Evolutionary conservation across 1,139 yeast genomes (phyloP).

Genomic region (Candida anutae): DNA sequence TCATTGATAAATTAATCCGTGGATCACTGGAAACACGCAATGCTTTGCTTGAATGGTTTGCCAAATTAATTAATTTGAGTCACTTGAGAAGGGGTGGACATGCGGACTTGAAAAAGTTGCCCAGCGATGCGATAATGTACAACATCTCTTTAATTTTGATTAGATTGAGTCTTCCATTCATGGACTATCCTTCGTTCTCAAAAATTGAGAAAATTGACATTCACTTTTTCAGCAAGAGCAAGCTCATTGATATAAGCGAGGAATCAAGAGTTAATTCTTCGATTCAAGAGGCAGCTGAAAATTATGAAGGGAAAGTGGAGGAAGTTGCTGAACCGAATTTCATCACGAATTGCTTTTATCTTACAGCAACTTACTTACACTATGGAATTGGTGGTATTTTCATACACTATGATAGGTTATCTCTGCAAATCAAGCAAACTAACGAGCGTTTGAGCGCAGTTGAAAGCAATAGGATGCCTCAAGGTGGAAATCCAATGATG

Average conservation of each 20-base stretch:
- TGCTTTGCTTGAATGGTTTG: slow-evolving; percentile 60
- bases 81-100: slow-evolving; percentile 87
- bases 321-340: slow-evolving; percentile 50
- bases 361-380: slow-evolving; percentile 72
- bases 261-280: slow-evolving; percentile 84
- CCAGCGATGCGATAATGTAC: slow-evolving; percentile 78
- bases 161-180: slow-evolving; percentile 75
- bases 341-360: slow-evolving; percentile 79
- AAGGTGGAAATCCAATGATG: slow-evolving; percentile 24
- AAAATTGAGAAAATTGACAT: slow-evolving; percentile 74
- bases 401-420: slow-evolving; percentile 48
- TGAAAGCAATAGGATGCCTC: slow-evolving; percentile 18
- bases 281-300: slow-evolving; percentile 57
- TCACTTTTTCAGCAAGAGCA: slow-evolving; percentile 47
- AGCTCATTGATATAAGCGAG: slow-evolving; percentile 57
- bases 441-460: slow-evolving; percentile 45
- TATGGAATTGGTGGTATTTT: slow-evolving; percentile 84
- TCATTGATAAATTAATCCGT: slow-evolving; percentile 71
- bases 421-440: slow-evolving; percentile 44
- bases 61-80: slow-evolving; percentile 64
- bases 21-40: slow-evolving; percentile 61
- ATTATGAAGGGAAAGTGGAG: slow-evolving; percentile 27
- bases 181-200: slow-evolving; percentile 49
- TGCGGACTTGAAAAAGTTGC: slow-evolving; percentile 57
- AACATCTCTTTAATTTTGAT: slow-evolving; percentile 64